These are phyloP conservation scores for Asclepias syriaca DNA, from an alignment of 257 asterid genomes.

Conservation along the genomic window DNA sequence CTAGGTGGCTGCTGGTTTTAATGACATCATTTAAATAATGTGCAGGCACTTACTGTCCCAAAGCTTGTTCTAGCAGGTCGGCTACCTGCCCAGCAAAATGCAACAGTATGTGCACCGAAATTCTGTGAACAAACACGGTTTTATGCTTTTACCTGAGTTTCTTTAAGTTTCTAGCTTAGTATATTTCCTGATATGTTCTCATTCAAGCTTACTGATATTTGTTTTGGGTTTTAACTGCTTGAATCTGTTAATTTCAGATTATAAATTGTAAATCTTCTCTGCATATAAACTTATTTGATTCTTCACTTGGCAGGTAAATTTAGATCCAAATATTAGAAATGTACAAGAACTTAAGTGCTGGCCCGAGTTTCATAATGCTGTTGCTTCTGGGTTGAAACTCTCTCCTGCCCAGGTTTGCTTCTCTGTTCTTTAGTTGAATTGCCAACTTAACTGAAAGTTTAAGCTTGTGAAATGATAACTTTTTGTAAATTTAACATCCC, in stretches of 20 bases:
- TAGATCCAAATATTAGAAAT: slow-evolving; percentile 83
- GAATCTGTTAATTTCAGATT: background rate
- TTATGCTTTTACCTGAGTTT: background rate
- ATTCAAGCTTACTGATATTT: background rate
- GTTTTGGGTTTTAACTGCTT: background rate
- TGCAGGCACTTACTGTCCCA: slow-evolving; percentile 91
- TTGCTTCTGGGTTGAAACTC: slow-evolving; percentile 93
- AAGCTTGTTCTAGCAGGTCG: slow-evolving; percentile 98
- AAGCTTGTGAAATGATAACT: background rate
- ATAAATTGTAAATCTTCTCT: background rate
- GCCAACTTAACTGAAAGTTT: background rate
- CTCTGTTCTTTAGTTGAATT: background rate
- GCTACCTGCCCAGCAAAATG: slow-evolving; percentile 96
- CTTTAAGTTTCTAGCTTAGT: background rate
- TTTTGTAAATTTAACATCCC: no score
- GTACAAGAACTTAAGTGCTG: slow-evolving; percentile 83
- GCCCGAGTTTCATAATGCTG: slow-evolving; percentile 99
- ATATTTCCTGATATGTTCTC: background rate
- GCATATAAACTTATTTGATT: background rate
- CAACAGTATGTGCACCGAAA: slow-evolving; percentile 47
- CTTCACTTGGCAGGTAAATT: slow-evolving; percentile 55
- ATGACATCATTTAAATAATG: slow-evolving; percentile 9
- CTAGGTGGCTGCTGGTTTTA: background rate
- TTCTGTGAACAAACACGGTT: background rate
- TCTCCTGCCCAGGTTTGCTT: slow-evolving; percentile 82